Evolutionary conservation across 2,329 filamentous ascomycete species (phyloP), one percentile per base, ranked within the genome.

Genomic region (Cordyceps farinosa): DNA sequence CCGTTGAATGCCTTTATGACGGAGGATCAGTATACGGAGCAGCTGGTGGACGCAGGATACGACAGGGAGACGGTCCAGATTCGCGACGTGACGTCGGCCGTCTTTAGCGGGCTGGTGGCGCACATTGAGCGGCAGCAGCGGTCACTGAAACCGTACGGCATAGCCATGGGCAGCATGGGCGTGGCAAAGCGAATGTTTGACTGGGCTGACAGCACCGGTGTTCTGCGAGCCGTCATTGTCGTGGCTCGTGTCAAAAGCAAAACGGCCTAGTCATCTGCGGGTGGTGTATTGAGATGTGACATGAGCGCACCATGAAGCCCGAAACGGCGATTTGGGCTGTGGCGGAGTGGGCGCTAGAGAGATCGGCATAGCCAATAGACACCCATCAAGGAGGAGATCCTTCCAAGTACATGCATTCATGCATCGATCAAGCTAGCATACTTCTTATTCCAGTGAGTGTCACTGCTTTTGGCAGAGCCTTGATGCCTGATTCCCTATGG

Each of bases 1-100:
- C 84, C 84, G 0, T 76, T 77, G 59, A 66, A 69, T 0, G 82
- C 84, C 3, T 82, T 86, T 40, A 59, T 82, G 27, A 80, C 82
- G 0, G 71, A 76, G 59, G 68, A 69, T 0, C 71, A 79, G 54
- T 87, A 87, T 67, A 69, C 73, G 34, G 66, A 68, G 2, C 76
- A 81, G 56, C 70, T 87, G 7, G 70, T 76, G 1, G 71, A 74
- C 22, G 79, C 77, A 3, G 84, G 84, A 2, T 87, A 85, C 66
- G 70, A 75, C 13, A 60, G 66, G 3, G 70, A 73, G 0, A 63
- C 66, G 7, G 79, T 85, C 48, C 70, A 72, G 32, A 75, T 85
- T 1, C 70, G 71, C 17, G 84, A 87, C 67, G 74, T 87, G 22
- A 82, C 83, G 2, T 74, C 78, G 5, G 70, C 84, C 65, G 83